Evolutionary conservation across 2,329 filamentous ascomycete genomes (phyloP), one percentile per base, ranked within the genome.

Genomic region (Ambrosiella xylebori): DNA sequence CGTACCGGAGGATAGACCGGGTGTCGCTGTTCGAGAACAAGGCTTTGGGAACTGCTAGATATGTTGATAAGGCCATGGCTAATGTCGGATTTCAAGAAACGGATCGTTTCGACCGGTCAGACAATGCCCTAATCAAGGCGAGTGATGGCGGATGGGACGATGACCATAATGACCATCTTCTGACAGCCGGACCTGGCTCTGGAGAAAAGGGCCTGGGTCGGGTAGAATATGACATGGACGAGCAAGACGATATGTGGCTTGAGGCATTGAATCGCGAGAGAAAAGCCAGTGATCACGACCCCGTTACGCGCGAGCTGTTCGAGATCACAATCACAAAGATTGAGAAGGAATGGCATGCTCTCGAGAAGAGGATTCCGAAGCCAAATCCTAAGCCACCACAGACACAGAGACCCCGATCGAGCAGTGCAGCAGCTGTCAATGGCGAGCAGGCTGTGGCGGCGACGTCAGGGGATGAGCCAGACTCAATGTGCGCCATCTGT

Each of bases 181-280:
- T 57, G n/a, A 27, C 27, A 27, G 57, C 61, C 12, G 69, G 70
- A 2, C 11, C 47, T n/a, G 63, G 65, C 11, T 57, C 61, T 51
- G 64, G 66, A 35, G 66, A 67, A 54, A 65, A 74, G 15, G 66
- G 68, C 40, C 78, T 94, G 44, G 88, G 88, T 11, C 83, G 88
- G 59, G 93, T 98, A 17, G 93, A 98, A 68, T 98, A 98, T 68
- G 93, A 98, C 69, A 98, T 98, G 93, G 93, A 98, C 66, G 93
- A 98, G 70, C 93, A 98, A 67, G 93, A 98, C 68, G 89, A 95
- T 64, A 88, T 90, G 72, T 98, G 93, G 93, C 74, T 98, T 35
- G 86, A 93, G 64, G 80, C 82, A 44, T 81, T 91, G 67, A 98
- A 98, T 65, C 72, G 74, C 11, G 82, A 86, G 65, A 81, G 93